Base-by-base conservation (phyloP, 2,329 filamentous ascomycete species). In the Botrytis deweyae region DNA sequence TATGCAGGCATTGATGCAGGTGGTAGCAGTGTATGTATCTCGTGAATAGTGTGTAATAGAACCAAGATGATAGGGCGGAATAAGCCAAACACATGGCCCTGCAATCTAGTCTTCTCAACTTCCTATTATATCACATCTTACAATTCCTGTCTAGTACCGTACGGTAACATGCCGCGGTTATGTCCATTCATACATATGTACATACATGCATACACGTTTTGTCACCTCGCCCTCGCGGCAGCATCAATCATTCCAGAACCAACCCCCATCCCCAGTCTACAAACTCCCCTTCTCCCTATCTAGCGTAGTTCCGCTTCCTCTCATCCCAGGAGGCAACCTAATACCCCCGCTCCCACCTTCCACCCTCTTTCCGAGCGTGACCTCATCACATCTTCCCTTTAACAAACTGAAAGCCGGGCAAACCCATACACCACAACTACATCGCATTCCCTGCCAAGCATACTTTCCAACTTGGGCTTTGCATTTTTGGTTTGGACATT, bases 401-500 rank as follows among this genome's bases (percentile, higher is more conserved):
- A 94, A 91, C 75, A 98, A 85, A 75, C 92, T 95, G 81, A 99
- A 96, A 0, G 92, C 95, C 14, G 96, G 95, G 69, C 94, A 93
- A 36, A 98, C 88, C 95, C 96, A 98, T 76, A 91, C 90, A 55
- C 92, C 90, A 82, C 96, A 99, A 80, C 90, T 96, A 84, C 96
- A 99, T 81, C 90, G 91, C 87, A 98, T 92, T 22, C 96, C 96
- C 82, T 97, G 94, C 96, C 96, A 99, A 70, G 95, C 93, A 81
- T 98, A 99, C 79, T 96, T 93, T 58, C 96, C 96, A 66, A 98
- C 89, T 70, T 93, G 94, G 59, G 93, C 90, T 65, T 88, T 89
- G 82, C 96, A 99, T 80, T 91, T 92, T 14, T 81, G 74, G 78
- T 91, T 92, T 16, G 96, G 95, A 80, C 96, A 99, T 74, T 90